These are phyloP conservation scores for Diaporthe destruens DNA, from an alignment of 2,329 filamentous ascomycete genomes.

Conservation along the genomic window DNA sequence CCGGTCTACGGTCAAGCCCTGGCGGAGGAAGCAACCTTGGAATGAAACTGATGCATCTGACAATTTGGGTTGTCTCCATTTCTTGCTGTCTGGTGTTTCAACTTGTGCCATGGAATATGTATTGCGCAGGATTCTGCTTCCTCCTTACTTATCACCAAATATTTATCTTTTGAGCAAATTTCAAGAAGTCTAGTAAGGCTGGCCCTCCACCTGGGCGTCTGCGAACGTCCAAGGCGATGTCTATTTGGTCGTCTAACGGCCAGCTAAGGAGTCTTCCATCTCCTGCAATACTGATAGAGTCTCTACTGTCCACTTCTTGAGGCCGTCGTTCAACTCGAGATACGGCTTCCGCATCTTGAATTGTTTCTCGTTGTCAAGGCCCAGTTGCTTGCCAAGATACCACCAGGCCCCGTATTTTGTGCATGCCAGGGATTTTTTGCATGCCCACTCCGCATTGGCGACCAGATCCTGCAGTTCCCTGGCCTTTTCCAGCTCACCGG, in stretches of 20 bases:
- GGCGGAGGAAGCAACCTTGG: too few relatives aligned
- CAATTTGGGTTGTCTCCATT: too few relatives aligned
- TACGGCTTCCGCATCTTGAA: constrained; percentile 61
- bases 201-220: too few relatives aligned
- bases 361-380: constrained; percentile 50
- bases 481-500: constrained; percentile 54
- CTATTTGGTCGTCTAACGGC: background rate
- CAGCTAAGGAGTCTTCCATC: constrained; percentile 46
- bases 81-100: too few relatives aligned
- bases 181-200: background rate
- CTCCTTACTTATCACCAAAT: too few relatives aligned
- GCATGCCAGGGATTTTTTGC: constrained; percentile 62
- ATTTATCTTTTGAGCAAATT: background rate
- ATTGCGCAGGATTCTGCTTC: too few relatives aligned
- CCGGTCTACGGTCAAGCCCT: too few relatives aligned
- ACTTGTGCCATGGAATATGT: too few relatives aligned
- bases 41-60: too few relatives aligned
- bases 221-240: too few relatives aligned
- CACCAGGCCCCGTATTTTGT: constrained; percentile 59
- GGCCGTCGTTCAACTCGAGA: constrained; percentile 51
- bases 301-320: constrained; percentile 58
- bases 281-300: constrained; percentile 55
- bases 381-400: constrained; percentile 55
- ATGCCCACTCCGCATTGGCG: constrained; percentile 63
- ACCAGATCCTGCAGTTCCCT: constrained; percentile 56